These are phyloP conservation scores for Pichia rugopelliculosa DNA, from an alignment of 805 yeast species.

Conservation along the genomic window DNA sequence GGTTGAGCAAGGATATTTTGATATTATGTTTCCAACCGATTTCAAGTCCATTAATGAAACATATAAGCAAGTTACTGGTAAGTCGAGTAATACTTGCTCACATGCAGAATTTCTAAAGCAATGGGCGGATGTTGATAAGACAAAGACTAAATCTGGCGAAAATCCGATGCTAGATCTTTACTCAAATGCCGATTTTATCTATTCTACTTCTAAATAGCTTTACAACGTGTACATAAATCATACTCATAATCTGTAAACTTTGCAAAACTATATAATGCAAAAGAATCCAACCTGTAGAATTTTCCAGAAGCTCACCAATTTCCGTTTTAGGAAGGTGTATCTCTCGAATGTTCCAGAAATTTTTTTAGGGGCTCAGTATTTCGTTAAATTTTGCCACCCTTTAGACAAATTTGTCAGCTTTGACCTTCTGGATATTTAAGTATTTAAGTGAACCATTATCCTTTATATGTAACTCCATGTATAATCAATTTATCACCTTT, in stretches of 20 bases:
- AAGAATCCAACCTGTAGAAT: too few relatives aligned
- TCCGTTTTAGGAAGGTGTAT: background rate
- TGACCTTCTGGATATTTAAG: background rate
- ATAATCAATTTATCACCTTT: background rate
- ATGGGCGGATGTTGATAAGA: conserved; percentile 65
- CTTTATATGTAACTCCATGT: background rate
- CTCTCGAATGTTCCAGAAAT: background rate
- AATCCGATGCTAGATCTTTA: conserved; percentile 79
- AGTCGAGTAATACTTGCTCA: conserved; percentile 41
- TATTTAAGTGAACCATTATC: background rate
- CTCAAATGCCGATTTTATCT: conserved; percentile 63
- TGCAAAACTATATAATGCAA: too few relatives aligned
- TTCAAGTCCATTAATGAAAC: conserved; percentile 54
- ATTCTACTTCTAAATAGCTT: conserved; percentile 24
- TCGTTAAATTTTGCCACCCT: background rate
- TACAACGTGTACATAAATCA: background rate
- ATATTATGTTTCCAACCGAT: conserved; percentile 81
- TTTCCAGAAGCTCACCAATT: background rate
- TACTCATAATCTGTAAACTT: background rate
- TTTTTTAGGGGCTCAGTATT: background rate
- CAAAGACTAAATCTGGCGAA: conserved; percentile 70
- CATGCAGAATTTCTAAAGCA: conserved; percentile 59
- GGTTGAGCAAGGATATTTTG: conserved; percentile 82
- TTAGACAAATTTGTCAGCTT: background rate
- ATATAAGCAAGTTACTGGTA: conserved; percentile 59